Evolutionary conservation across 2,329 filamentous ascomycete genomes (phyloP), one percentile per base, ranked within the genome.

Genomic region (Colletotrichum sp.): DNA sequence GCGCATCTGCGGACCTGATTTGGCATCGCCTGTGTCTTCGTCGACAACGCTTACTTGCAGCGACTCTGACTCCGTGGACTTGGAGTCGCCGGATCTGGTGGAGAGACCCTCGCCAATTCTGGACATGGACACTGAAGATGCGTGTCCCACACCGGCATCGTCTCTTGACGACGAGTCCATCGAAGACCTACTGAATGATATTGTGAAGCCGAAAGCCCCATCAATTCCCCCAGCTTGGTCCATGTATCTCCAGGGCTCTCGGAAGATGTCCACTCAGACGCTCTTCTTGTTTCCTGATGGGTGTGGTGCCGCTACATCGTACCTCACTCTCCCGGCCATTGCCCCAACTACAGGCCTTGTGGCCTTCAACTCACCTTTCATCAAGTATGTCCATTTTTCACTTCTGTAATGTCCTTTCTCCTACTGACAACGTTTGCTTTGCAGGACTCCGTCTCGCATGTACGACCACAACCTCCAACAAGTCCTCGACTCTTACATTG

Each of bases 401-500:
- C 1, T 30, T 5, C 24, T 60, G 13, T 0, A 6, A 0, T 15
- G 2, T 58, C 7, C 15, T 5, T 58, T 12, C 83, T 36, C 7
- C 0, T 21, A 16, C 21, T 64, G 15, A 64, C 30, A 3, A 34
- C 1, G 4, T 3, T 63, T 15, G 2, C 10, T 12, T 64, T 4
- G 90, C 91, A 16, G 92, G 93, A 71, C 30, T 15, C 71, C 71
- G 0, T 21, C 32, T 21, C 71, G 64, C 28, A 72, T 72, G 71
- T 69, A 69, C 13, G 26, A 61, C 3, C 28, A 72, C 24, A 68
- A 5, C 21, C 65, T 72, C 16, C 28, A 13, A 8, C 21, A 72
- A 7, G 64, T 69, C 4, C 8, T 72, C 6, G 13, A 64, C 2
- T 73, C 64, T 4, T 72, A 72, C 52, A 15, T 72, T 1, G 64